phyloP scores from a whole-genome alignment of 2,329 filamentous ascomycete species.

The Kalaharituber pfeilii region DNA sequence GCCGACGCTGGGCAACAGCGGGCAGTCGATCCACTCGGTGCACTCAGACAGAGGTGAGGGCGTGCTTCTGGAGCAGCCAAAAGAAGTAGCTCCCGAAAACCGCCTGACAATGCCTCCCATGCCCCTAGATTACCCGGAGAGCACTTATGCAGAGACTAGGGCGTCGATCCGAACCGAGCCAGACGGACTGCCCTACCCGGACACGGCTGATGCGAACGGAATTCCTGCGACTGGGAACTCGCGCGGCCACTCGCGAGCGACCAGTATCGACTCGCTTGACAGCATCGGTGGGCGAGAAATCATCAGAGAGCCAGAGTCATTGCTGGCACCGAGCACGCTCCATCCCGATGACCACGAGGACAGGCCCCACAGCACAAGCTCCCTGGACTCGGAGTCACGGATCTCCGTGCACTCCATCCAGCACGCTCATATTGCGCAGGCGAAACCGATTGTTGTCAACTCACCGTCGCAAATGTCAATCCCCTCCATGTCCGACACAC shows the following conservation, averaged over 20 bases:
- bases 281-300: not conserved
- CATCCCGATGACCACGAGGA: not conserved
- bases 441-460: slow-evolving; percentile 2
- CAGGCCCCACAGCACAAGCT: not conserved
- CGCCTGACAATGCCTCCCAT: slow-evolving; percentile 16
- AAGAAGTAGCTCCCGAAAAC: slow-evolving; percentile 4
- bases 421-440: not conserved
- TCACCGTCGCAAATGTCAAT: slow-evolving; percentile 10
- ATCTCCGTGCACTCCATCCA: not conserved
- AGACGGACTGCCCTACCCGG: slow-evolving; percentile 20
- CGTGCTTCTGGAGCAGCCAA: slow-evolving; percentile 15
- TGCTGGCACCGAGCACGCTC: not conserved
- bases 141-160: slow-evolving; percentile 15
- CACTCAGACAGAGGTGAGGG: slow-evolving; percentile 17
- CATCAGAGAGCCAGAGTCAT: not conserved
- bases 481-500: slow-evolving; percentile 13
- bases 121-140: slow-evolving; percentile 13
- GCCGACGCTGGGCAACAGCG: not conserved
- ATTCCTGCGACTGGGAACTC: slow-evolving; percentile 21
- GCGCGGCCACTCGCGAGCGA: slow-evolving; percentile 18
- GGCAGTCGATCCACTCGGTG: slow-evolving; percentile 10
- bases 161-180: slow-evolving; percentile 16
- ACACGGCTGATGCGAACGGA: slow-evolving; percentile 12
- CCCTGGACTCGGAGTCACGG: not conserved
- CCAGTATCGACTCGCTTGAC: slow-evolving; percentile 8